These are phyloP conservation scores for Scutellaria minor DNA, from an alignment of 257 asterid genomes.

Conservation along the genomic window DNA sequence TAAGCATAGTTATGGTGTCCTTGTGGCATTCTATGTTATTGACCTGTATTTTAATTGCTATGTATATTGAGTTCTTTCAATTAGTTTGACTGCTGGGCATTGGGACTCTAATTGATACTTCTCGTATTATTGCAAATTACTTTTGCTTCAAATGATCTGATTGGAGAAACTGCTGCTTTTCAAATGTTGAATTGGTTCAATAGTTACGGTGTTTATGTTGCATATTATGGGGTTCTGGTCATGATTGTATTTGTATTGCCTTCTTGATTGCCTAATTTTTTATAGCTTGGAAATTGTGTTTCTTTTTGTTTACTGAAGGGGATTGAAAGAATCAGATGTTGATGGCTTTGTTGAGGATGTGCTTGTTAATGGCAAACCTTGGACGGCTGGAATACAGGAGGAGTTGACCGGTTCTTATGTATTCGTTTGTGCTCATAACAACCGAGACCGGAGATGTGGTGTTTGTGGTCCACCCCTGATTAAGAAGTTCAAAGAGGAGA, in stretches of 20 bases:
- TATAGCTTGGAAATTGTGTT: conserved; percentile 1
- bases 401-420: conserved; percentile 78
- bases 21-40: conserved; percentile 5
- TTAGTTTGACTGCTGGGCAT: not conserved
- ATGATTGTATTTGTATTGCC: conserved; percentile 21
- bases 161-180: conserved; percentile 9
- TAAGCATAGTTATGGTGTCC: conserved; percentile 27
- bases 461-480: conserved; percentile 95
- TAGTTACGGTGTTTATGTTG: conserved; percentile 4
- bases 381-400: conserved; percentile 71
- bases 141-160: not conserved
- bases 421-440: conserved; percentile 90
- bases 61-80: conserved; percentile 4
- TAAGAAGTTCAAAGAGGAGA: conserved; percentile 73
- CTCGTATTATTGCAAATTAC: not conserved
- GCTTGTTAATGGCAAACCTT: conserved; percentile 75
- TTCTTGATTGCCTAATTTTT: conserved; percentile 22
- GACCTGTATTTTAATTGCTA: conserved; percentile 21
- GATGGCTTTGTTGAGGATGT: conserved; percentile 86
- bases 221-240: not conserved
- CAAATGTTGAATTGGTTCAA: not conserved
- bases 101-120: not conserved
- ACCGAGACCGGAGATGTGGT: conserved; percentile 89
- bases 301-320: conserved; percentile 53
- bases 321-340: conserved; percentile 72